Evolutionary conservation across 768 basidiomycete species (phyloP).

Genomic region (Phaffia australis): DNA sequence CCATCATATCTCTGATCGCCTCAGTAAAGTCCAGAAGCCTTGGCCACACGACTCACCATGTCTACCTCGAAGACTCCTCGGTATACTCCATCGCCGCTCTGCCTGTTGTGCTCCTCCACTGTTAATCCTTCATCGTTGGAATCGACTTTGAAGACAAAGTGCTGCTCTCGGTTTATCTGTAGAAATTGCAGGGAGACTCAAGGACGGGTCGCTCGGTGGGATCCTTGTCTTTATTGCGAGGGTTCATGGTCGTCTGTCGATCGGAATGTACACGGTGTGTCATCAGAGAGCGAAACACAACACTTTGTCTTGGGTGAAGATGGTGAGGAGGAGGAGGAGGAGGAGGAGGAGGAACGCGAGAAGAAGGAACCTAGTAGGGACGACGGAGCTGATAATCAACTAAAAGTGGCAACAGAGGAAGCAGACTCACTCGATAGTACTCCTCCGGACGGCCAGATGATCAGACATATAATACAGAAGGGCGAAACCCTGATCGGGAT

Average conservation of each 20-base stretch:
- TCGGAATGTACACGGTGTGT: conserved; percentile 28
- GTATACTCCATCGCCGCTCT: conserved; percentile 6
- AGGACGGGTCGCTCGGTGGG: conserved; percentile 54
- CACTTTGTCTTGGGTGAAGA: conserved; percentile 57
- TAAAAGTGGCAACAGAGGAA: neutral
- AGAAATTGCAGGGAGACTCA: conserved; percentile 49
- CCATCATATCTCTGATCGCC: no score
- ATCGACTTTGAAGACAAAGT: conserved; percentile 42
- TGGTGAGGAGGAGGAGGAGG: conserved; percentile 43
- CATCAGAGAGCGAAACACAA: conserved; percentile 46
- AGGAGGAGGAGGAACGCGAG: conserved; percentile 9
- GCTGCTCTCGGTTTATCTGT: conserved; percentile 60
- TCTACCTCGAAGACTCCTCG: neutral
- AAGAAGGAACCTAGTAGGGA: neutral
- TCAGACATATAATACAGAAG: conserved; percentile 48
- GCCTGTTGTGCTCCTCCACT: conserved; percentile 21
- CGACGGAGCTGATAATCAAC: neutral
- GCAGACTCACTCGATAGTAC: neutral
- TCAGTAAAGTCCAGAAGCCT: no score
- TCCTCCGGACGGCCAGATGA: neutral
- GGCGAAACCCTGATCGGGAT: conserved; percentile 58
- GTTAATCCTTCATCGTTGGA: neutral
- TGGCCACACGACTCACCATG: neutral
- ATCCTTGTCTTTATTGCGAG: conserved; percentile 62
- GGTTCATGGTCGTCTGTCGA: conserved; percentile 39